Percentiles rank a stretch among this genome's conserved stretches.
These are phyloP conservation scores for Gossypium arboreum DNA, from an alignment of 345 rosid genomes.

Conservation along the genomic window DNA sequence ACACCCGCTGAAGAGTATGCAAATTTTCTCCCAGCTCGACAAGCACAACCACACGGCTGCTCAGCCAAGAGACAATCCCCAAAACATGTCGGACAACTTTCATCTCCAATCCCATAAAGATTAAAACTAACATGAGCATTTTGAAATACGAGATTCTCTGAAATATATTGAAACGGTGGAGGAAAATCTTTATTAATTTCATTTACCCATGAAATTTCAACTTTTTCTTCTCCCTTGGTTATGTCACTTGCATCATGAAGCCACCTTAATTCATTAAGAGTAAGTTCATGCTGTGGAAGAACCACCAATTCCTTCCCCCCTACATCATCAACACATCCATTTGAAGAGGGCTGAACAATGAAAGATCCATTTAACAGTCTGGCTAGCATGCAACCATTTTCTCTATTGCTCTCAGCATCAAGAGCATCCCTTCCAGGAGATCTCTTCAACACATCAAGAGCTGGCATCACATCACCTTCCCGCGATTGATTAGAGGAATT, in stretches of 20 bases:
- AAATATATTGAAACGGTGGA: constrained; percentile 56
- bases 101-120: constrained; percentile 50
- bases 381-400: constrained; percentile 11
- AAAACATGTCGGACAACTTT: constrained; percentile 55
- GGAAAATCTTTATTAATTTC: constrained; percentile 55
- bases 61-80: constrained; percentile 63
- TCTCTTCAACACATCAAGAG: constrained; percentile 41
- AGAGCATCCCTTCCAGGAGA: constrained; percentile 34
- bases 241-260: constrained; percentile 49
- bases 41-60: constrained; percentile 53
- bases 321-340: constrained; percentile 29
- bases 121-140: constrained; percentile 58
- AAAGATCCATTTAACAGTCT: constrained; percentile 16
- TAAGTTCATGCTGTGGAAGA: constrained; percentile 41
- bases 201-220: constrained; percentile 71
- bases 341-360: constrained; percentile 11
- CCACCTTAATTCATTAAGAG: constrained; percentile 48
- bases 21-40: constrained; percentile 37
- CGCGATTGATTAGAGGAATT: constrained; percentile 51
- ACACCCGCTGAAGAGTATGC: constrained; percentile 58
- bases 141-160: constrained; percentile 48
- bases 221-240: constrained; percentile 63
- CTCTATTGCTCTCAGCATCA: constrained; percentile 19
- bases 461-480: constrained; percentile 42
- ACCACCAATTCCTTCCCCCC: constrained; percentile 35